Evolutionary conservation across 2,329 filamentous ascomycete genomes (phyloP).

Genomic region (Triangularia verruculosa): DNA sequence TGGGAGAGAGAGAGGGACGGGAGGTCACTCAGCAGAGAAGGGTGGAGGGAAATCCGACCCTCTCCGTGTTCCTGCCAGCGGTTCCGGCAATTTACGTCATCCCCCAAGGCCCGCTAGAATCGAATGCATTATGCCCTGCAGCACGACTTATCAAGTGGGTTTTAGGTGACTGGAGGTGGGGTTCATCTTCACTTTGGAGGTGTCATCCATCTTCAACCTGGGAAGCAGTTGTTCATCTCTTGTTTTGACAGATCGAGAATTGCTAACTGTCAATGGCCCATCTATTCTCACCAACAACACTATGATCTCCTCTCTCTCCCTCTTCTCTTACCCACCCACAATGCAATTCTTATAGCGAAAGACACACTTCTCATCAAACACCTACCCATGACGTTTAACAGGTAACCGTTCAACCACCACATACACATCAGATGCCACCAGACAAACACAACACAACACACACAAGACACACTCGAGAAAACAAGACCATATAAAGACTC

Average conservation of each 20-base stretch:
- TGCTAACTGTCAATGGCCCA: background rate
- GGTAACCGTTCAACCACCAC: too few species aligned
- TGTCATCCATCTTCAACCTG: background rate
- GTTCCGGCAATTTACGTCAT: constrained; percentile 10
- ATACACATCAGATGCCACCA: background rate
- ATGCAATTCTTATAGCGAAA: background rate
- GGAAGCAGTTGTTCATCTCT: background rate
- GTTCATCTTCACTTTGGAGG: background rate
- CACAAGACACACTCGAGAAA: background rate
- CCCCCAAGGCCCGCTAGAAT: background rate
- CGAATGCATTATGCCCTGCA: background rate
- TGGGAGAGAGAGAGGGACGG: background rate
- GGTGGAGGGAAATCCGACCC: background rate
- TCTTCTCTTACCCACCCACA: background rate
- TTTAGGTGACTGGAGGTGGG: background rate
- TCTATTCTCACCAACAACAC: background rate
- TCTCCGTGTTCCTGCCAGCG: background rate
- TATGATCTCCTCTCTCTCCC: background rate
- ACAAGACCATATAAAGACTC: background rate
- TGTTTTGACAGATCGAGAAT: background rate
- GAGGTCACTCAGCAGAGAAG: constrained; percentile 16
- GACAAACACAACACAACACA: background rate
- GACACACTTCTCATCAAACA: background rate
- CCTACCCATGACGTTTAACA: background rate
- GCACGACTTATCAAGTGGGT: background rate